Percentiles rank a stretch among this genome's conserved stretches.
These are phyloP conservation scores for Avicennia marina DNA, from an alignment of 257 asterid genomes.

Conservation along the genomic window DNA sequence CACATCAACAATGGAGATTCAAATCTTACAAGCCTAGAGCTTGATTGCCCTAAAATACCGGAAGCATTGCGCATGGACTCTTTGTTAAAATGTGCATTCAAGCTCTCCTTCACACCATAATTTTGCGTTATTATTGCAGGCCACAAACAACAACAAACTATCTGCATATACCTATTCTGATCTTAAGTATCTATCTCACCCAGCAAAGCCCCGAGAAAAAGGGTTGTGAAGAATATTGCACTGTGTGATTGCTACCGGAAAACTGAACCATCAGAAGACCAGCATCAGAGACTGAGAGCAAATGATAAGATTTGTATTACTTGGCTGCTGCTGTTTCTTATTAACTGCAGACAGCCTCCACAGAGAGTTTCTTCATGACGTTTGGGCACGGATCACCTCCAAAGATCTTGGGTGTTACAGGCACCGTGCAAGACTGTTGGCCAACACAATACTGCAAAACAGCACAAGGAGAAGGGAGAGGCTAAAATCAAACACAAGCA, in stretches of 20 bases:
- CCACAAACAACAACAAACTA: no score
- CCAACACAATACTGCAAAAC: background rate
- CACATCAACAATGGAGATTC: background rate
- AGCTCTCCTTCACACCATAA: no score
- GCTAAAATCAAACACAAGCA: no score
- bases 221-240: slow-evolving; percentile 17
- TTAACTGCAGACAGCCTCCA: background rate
- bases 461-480: background rate
- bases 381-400: background rate
- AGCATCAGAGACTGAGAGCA: background rate
- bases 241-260: slow-evolving; percentile 6
- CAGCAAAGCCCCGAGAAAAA: slow-evolving; percentile 39
- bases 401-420: background rate
- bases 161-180: no score
- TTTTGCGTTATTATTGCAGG: no score
- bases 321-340: background rate
- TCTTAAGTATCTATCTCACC: slow-evolving; percentile 61
- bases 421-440: background rate
- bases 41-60: slow-evolving; percentile 22
- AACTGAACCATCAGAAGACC: slow-evolving; percentile 4
- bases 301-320: background rate
- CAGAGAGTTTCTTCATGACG: background rate
- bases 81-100: no score
- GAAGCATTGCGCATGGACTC: no score
- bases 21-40: slow-evolving; percentile 40